Conservation (phyloP, 257 asterid species). For the Solanum lycopersicoides region DNA sequence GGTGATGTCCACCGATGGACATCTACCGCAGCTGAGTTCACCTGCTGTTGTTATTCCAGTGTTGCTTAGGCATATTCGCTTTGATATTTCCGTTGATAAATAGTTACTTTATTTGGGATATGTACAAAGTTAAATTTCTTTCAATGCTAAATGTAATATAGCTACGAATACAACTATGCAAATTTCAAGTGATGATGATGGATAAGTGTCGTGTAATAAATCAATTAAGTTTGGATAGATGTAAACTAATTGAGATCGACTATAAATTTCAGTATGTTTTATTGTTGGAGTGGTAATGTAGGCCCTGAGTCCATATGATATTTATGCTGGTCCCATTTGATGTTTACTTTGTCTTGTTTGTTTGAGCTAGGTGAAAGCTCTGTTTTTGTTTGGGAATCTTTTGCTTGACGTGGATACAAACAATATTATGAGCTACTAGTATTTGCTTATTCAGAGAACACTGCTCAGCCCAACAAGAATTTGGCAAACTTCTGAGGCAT, state of each 20-base stretch:
- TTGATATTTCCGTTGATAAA: slow-evolving; percentile 14
- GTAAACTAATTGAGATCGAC: not conserved
- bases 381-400: not conserved
- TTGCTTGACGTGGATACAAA: not conserved
- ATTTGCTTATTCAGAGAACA: not conserved
- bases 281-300: not conserved
- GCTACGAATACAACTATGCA: not conserved
- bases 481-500: not conserved
- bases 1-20: slow-evolving; percentile 79
- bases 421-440: not conserved
- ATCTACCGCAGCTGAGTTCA: slow-evolving; percentile 76
- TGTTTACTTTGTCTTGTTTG: not conserved
- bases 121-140: not conserved
- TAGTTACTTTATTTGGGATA: not conserved
- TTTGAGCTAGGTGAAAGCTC: not conserved
- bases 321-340: not conserved
- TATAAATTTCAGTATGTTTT: not conserved
- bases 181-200: not conserved
- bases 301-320: not conserved
- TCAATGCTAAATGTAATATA: not conserved
- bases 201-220: not conserved
- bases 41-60: slow-evolving; percentile 65
- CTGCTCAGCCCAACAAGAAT: not conserved
- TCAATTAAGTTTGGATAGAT: not conserved
- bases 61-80: slow-evolving; percentile 52